A percentile compares a stretch with the other conserved stretches of the same genome.
Conservation (phyloP, 352 stramenopile species). For the Phytophthora podocarpi region DNA sequence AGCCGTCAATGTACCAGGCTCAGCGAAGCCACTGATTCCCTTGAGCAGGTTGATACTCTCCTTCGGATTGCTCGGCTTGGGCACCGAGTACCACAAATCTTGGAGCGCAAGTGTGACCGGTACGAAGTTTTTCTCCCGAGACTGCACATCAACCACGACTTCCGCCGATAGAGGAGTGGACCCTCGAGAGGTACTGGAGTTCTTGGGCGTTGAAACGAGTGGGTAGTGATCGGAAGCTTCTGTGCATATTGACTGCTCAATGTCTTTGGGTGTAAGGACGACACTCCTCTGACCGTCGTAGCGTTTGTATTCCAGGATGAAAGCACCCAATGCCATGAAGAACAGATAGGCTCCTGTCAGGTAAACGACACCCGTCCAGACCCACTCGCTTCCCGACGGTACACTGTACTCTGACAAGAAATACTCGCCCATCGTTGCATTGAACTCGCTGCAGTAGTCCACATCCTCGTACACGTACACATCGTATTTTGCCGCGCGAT, state of each 20-base stretch:
- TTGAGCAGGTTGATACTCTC: conserved; percentile 9
- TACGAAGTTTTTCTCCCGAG: conserved; percentile 2
- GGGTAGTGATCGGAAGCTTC: no score
- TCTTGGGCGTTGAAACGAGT: conserved; percentile 13
- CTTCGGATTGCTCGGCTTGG: conserved; percentile 2
- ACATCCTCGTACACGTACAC: conserved; percentile 36
- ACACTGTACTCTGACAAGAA: conserved; percentile 39
- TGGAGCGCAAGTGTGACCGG: conserved; percentile 12
- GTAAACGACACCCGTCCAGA: conserved; percentile 33
- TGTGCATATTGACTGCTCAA: not conserved
- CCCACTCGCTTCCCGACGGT: conserved; percentile 25
- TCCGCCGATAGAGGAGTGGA: not conserved
- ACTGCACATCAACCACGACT: conserved; percentile 5
- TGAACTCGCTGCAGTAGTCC: conserved; percentile 48
- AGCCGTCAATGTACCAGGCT: conserved; percentile 5
- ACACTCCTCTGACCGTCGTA: conserved; percentile 28
- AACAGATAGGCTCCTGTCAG: conserved; percentile 34
- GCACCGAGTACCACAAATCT: conserved; percentile 16
- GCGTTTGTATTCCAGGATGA: conserved; percentile 44
- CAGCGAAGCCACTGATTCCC: conserved; percentile 9
- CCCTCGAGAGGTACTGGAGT: not conserved
- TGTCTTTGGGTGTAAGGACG: conserved; percentile 5
- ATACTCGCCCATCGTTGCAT: conserved; percentile 33
- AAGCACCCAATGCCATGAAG: conserved; percentile 31
- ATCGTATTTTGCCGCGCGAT: conserved; percentile 24